Percentiles rank a stretch among this genome's conserved stretches.
phyloP scores from a whole-genome alignment of 805 yeast genomes.

The Saturnispora galanensis region DNA sequence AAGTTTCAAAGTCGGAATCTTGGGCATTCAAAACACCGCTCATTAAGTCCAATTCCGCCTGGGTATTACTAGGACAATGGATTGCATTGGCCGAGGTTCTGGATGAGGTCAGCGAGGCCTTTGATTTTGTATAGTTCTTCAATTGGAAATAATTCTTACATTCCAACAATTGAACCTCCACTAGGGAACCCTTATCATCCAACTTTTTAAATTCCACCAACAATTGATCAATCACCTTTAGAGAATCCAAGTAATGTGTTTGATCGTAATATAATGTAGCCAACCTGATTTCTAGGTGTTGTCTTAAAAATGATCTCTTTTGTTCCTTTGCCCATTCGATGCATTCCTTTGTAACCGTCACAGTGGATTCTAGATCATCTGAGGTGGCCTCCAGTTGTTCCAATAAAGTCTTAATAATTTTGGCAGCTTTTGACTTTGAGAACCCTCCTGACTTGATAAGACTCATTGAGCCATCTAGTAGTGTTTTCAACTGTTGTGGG shows the following conservation, averaged over 20 bases:
- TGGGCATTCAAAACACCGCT: conserved; percentile 94
- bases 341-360: conserved; percentile 62
- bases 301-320: conserved; percentile 82
- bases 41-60: conserved; percentile 92
- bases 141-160: conserved; percentile 83
- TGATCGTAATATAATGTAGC: conserved; percentile 66
- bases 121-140: conserved; percentile 81
- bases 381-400: conserved; percentile 58
- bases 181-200: conserved; percentile 91
- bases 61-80: conserved; percentile 86
- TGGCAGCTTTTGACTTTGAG: conserved; percentile 93
- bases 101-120: conserved; percentile 89
- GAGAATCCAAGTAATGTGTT: conserved; percentile 54
- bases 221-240: conserved; percentile 60
- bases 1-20: conserved; percentile 93
- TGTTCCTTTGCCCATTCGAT: conserved; percentile 80
- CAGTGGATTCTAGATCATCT: conserved; percentile 57
- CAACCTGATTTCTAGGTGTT: conserved; percentile 75
- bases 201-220: conserved; percentile 81
- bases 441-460: conserved; percentile 46
- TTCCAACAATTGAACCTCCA: conserved; percentile 90
- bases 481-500: conserved; percentile 41
- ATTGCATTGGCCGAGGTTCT: conserved; percentile 96
- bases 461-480: conserved; percentile 59
- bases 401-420: conserved; percentile 71